Evolutionary conservation across 2,329 filamentous ascomycete genomes (phyloP).

Genomic region (Epichloe uncinata): DNA sequence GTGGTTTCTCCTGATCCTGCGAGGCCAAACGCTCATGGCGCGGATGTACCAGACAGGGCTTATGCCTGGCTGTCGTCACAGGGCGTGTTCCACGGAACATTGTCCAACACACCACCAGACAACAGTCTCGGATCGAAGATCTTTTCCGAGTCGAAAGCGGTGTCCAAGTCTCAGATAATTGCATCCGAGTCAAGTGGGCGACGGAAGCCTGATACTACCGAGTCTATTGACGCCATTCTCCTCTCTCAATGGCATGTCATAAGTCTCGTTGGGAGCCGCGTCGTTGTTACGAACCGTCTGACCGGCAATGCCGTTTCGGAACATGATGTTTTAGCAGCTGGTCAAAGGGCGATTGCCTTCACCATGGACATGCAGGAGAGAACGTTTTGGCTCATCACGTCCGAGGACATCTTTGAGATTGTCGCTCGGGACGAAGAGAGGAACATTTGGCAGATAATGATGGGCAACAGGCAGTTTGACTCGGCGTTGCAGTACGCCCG

Average conservation of each 20-base stretch:
- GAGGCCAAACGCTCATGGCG: conserved; percentile 41
- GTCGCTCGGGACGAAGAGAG: conserved; percentile 81
- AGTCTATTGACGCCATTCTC: conserved; percentile 65
- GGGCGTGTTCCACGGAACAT: conserved; percentile 75
- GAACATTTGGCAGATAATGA: conserved; percentile 90
- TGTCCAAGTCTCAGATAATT: conserved; percentile 61
- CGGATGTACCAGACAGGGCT: conserved; percentile 52
- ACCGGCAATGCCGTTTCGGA: conserved; percentile 80
- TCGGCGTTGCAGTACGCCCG: conserved; percentile 75
- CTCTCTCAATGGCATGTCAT: conserved; percentile 92
- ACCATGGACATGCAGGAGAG: conserved; percentile 87
- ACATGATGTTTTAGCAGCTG: conserved; percentile 68
- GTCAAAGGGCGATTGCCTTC: conserved; percentile 69
- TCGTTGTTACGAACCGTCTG: conserved; percentile 77
- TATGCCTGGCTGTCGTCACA: conserved; percentile 88
- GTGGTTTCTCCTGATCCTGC: conserved; percentile 63
- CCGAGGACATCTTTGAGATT: conserved; percentile 84
- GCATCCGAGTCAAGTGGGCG: conserved; percentile 52
- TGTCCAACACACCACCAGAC: conserved; percentile 48
- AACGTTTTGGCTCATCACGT: conserved; percentile 93
- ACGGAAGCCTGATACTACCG: conserved; percentile 46
- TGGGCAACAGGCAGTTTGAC: conserved; percentile 78
- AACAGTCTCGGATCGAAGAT: conserved; percentile 57
- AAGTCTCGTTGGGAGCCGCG: conserved; percentile 64
- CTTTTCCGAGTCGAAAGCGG: conserved; percentile 65